A percentile compares a stretch with the other conserved stretches of the same genome.
phyloP scores from a whole-genome alignment of 2,329 filamentous ascomycete genomes.

The Venturia aucupariae region DNA sequence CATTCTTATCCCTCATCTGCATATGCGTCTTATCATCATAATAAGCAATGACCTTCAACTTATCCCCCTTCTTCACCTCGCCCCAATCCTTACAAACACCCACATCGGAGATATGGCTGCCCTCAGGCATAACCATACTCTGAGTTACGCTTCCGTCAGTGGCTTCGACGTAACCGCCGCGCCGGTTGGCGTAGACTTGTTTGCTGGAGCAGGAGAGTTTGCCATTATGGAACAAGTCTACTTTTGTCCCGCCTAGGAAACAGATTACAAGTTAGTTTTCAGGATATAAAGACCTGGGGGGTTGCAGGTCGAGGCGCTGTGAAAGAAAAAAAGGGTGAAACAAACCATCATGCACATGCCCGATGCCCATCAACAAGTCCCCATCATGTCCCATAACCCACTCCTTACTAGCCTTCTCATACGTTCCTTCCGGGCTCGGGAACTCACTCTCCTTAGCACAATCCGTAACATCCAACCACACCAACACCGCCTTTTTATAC shows the following conservation, averaged over 20 bases:
- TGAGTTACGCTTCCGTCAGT: neutral
- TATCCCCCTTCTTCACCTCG: constrained; percentile 12
- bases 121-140: neutral
- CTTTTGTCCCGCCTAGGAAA: neutral
- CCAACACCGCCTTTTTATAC: constrained; percentile 2
- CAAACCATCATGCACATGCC: constrained; percentile 8
- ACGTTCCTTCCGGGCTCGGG: neutral
- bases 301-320: neutral
- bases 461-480: constrained; percentile 8
- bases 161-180: constrained; percentile 1
- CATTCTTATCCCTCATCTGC: neutral
- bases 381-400: constrained; percentile 1
- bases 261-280: neutral
- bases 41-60: constrained; percentile 3
- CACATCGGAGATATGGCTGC: constrained; percentile 6
- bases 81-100: constrained; percentile 10
- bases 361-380: neutral
- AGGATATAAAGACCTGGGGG: neutral
- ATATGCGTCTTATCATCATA: constrained; percentile 10
- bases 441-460: constrained; percentile 9
- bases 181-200: constrained; percentile 6
- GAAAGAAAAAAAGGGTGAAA: neutral
- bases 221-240: constrained; percentile 4
- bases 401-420: constrained; percentile 3
- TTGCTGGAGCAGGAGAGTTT: constrained; percentile 10